These are phyloP conservation scores for Lentinula lateritia DNA, from an alignment of 768 basidiomycete genomes.

Conservation along the genomic window DNA sequence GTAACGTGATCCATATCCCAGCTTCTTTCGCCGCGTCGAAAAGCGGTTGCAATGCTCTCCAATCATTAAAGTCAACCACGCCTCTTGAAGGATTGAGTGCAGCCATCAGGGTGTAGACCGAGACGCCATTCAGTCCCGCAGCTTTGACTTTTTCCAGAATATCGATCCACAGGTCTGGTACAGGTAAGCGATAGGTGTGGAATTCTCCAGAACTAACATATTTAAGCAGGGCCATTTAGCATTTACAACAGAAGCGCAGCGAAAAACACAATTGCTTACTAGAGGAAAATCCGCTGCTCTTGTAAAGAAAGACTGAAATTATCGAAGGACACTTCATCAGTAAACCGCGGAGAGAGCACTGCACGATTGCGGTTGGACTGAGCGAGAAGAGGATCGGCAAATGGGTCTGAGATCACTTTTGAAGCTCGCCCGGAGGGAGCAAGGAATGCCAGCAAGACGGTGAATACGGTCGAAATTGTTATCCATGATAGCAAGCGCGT, in stretches of 20 bases:
- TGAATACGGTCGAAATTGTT: background rate
- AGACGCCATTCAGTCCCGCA: slow-evolving; percentile 72
- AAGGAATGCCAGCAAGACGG: background rate
- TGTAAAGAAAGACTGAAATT: slow-evolving; percentile 67
- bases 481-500: background rate
- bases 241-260: background rate
- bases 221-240: background rate
- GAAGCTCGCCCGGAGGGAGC: background rate
- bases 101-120: slow-evolving; percentile 80
- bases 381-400: background rate
- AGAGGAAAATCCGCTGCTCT: slow-evolving; percentile 66
- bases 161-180: slow-evolving; percentile 76
- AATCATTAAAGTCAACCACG: slow-evolving; percentile 67
- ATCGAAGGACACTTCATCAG: slow-evolving; percentile 35
- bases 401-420: background rate
- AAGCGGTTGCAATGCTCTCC: slow-evolving; percentile 62
- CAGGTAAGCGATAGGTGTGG: slow-evolving; percentile 77
- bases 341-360: background rate
- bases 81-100: slow-evolving; percentile 70
- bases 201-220: slow-evolving; percentile 71
- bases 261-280: slow-evolving; percentile 38
- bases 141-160: slow-evolving; percentile 80
- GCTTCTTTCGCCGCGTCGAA: slow-evolving; percentile 69
- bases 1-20: slow-evolving; percentile 74
- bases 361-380: background rate